Conservation (phyloP, 257 asterid genomes). For the Osmanthus fragrans region DNA sequence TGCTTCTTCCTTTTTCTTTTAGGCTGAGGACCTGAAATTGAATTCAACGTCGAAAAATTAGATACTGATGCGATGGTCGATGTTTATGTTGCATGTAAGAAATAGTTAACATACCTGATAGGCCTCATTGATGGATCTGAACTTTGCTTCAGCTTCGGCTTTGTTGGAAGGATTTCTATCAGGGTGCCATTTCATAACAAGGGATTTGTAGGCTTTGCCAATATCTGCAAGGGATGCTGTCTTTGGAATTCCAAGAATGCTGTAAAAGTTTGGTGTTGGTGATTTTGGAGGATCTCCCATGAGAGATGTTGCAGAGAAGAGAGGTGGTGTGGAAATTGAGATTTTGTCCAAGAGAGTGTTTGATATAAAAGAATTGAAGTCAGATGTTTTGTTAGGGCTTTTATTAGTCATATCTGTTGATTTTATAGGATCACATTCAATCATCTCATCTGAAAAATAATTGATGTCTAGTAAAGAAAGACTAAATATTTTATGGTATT, state of each 20-base stretch:
- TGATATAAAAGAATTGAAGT: conserved; percentile 23
- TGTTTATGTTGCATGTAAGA: neutral
- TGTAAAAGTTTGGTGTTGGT: conserved; percentile 42
- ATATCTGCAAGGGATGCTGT: conserved; percentile 74
- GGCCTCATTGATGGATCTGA: conserved; percentile 77
- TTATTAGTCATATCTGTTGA: conserved; percentile 9
- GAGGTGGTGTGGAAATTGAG: conserved; percentile 19
- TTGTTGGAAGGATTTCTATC: conserved; percentile 64
- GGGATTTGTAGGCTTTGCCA: conserved; percentile 70
- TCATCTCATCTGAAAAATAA: no score
- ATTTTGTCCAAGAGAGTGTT: conserved; percentile 33
- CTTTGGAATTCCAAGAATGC: conserved; percentile 65
- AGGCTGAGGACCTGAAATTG: conserved; percentile 60
- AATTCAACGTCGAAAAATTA: neutral
- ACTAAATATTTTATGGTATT: no score
- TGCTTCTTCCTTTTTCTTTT: conserved; percentile 66
- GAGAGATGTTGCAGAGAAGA: conserved; percentile 19
- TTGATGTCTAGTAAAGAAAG: no score
- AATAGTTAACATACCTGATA: conserved; percentile 51
- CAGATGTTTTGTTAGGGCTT: conserved; percentile 32
- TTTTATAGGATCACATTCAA: no score
- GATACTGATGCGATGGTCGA: neutral
- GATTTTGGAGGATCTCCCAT: conserved; percentile 66
- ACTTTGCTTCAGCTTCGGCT: conserved; percentile 63
- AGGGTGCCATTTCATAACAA: conserved; percentile 81